A percentile compares a stretch with the other conserved stretches of the same genome.
phyloP scores from a whole-genome alignment of 2,329 filamentous ascomycete species.

The Colletotrichum somersetense region DNA sequence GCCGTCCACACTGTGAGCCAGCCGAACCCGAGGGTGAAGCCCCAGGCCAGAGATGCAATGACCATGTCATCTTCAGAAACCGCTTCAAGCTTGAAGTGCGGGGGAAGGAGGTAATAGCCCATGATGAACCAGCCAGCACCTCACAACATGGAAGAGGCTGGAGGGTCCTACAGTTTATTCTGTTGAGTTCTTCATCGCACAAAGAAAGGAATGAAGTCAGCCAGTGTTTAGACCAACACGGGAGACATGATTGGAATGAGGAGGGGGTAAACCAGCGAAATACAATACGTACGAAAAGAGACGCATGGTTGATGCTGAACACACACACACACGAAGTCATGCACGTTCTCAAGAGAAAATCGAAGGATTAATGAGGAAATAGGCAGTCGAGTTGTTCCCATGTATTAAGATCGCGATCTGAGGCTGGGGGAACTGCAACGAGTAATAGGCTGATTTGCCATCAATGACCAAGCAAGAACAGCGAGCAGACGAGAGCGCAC shows the following conservation, averaged over 20 bases:
- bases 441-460: not conserved
- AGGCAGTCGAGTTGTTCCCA: not conserved
- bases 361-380: not conserved
- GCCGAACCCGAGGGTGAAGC: constrained; percentile 57
- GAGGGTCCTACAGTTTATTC: constrained; percentile 16
- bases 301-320: constrained; percentile 2
- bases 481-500: constrained; percentile 18
- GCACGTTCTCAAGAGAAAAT: not conserved
- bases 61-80: constrained; percentile 46
- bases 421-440: not conserved
- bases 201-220: not conserved
- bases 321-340: constrained; percentile 19
- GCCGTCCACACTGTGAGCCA: constrained; percentile 56
- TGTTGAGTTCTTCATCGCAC: constrained; percentile 13
- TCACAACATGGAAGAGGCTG: constrained; percentile 26
- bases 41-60: constrained; percentile 51
- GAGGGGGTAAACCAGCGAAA: not conserved
- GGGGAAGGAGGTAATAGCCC: constrained; percentile 39
- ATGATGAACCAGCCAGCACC: constrained; percentile 35
- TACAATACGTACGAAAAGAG: constrained; percentile 7
- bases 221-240: not conserved
- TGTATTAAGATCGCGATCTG: constrained; percentile 14
- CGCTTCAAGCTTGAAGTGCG: constrained; percentile 41
- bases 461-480: not conserved
- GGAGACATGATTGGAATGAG: not conserved